Conservation (phyloP, 2,329 filamentous ascomycete species). For the Zalaria sp. region DNA sequence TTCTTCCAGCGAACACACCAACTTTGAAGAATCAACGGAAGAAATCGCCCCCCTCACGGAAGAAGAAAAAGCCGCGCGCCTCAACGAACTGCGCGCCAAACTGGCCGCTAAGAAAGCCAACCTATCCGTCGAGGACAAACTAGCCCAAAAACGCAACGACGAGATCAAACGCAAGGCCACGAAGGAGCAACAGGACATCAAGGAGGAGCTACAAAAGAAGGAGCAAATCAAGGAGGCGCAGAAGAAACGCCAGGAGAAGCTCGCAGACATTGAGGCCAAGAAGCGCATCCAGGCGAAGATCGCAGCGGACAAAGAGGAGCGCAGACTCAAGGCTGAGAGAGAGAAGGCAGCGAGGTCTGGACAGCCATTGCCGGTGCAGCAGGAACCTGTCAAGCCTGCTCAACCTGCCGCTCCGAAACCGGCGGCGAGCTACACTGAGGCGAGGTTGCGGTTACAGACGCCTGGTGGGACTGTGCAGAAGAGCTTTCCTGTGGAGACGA, state of each 20-base stretch:
- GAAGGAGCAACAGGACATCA: slow-evolving; percentile 74
- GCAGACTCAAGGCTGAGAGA: slow-evolving; percentile 68
- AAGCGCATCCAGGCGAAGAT: slow-evolving; percentile 86
- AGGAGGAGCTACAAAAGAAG: slow-evolving; percentile 77
- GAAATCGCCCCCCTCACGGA: slow-evolving; percentile 83
- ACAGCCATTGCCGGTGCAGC: slow-evolving; percentile 27
- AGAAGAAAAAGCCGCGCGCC: slow-evolving; percentile 72
- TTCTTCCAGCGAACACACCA: slow-evolving; percentile 54
- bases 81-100: slow-evolving; percentile 60
- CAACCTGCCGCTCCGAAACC: slow-evolving; percentile 43
- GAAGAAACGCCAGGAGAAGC: slow-evolving; percentile 76
- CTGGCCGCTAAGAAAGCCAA: slow-evolving; percentile 58
- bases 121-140: slow-evolving; percentile 59
- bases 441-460: slow-evolving; percentile 70
- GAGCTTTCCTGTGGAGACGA: slow-evolving; percentile 77
- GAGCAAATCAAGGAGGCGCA: slow-evolving; percentile 86
- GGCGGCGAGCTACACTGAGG: slow-evolving; percentile 61
- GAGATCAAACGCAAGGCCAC: slow-evolving; percentile 74
- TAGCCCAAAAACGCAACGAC: slow-evolving; percentile 76
- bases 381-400: slow-evolving; percentile 27
- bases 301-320: slow-evolving; percentile 83
- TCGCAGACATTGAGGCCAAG: slow-evolving; percentile 72
- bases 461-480: slow-evolving; percentile 65
- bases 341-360: slow-evolving; percentile 49
- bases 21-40: slow-evolving; percentile 88